These are phyloP conservation scores for Ascocoryne sarcoides DNA, from an alignment of 2,329 filamentous ascomycete species.

Conservation along the genomic window DNA sequence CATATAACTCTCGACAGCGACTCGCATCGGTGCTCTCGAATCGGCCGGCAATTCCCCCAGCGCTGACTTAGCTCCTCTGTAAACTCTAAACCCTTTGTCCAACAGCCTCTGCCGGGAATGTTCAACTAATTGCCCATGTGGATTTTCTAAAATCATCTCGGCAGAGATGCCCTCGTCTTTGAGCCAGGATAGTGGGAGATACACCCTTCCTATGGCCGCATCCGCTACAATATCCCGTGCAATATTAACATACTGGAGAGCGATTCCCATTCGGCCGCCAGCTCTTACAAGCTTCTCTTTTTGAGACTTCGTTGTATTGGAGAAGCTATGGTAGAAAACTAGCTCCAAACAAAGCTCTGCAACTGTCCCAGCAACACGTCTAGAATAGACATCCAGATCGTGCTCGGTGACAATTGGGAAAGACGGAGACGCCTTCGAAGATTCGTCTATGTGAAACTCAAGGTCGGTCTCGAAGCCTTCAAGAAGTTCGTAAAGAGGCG, in stretches of 20 bases:
- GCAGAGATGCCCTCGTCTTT: constrained; percentile 45
- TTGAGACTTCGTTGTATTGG: constrained; percentile 19
- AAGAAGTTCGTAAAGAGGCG: constrained; percentile 55
- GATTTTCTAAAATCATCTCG: constrained; percentile 43
- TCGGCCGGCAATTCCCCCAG: constrained; percentile 54
- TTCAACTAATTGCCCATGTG: constrained; percentile 39
- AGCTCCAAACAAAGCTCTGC: constrained; percentile 60
- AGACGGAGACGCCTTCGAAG: constrained; percentile 13
- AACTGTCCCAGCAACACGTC: constrained; percentile 64
- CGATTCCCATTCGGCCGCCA: constrained; percentile 59
- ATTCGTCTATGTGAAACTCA: constrained; percentile 34
- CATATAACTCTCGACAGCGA: constrained; percentile 69
- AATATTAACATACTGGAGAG: constrained; percentile 71
- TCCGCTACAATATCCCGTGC: constrained; percentile 64
- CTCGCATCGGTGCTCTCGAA: constrained; percentile 54
- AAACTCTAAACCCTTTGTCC: constrained; percentile 51
- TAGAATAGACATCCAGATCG: constrained; percentile 54
- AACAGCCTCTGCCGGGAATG: constrained; percentile 45
- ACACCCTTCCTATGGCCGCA: constrained; percentile 56
- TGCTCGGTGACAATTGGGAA: constrained; percentile 51
- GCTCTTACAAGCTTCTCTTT: constrained; percentile 41
- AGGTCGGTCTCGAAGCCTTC: constrained; percentile 63
- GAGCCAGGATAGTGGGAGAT: constrained; percentile 59
- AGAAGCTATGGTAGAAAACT: constrained; percentile 46
- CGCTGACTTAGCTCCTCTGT: constrained; percentile 42